phyloP scores from a whole-genome alignment of 495 filamentous ascomycete species.

The Bacidia gigantensis region DNA sequence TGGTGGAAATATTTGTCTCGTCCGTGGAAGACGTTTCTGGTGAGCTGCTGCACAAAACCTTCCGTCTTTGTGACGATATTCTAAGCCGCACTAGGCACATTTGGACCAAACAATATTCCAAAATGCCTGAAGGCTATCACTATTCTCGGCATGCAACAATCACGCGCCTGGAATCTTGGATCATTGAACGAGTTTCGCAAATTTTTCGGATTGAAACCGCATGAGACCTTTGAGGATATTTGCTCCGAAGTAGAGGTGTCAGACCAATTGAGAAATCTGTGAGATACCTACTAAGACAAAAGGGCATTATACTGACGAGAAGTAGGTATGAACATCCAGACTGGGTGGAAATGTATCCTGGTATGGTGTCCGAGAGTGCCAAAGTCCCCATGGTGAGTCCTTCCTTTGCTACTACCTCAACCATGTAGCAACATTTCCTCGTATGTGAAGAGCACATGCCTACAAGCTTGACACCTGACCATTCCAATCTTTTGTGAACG shows the following conservation, averaged over 20 bases:
- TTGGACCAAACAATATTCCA: conserved; percentile 47
- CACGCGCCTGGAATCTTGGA: conserved; percentile 44
- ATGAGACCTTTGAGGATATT: conserved; percentile 49
- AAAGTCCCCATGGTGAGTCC: conserved; percentile 38
- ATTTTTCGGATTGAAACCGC: conserved; percentile 43
- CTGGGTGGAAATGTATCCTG: conserved; percentile 50
- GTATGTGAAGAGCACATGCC: background rate
- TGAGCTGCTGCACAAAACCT: conserved; percentile 12
- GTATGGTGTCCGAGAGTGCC: conserved; percentile 41
- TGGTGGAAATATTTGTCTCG: conserved; percentile 44
- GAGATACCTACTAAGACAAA: conserved; percentile 16
- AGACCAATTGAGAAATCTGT: conserved; percentile 37
- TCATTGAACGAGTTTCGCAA: conserved; percentile 51
- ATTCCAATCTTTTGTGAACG: conserved; percentile 5
- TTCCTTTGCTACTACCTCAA: background rate
- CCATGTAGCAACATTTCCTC: too few species aligned
- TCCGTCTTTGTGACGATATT: background rate
- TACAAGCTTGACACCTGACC: background rate
- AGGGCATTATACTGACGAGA: background rate
- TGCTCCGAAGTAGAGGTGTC: conserved; percentile 46
- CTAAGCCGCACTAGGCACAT: conserved; percentile 27
- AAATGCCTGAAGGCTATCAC: conserved; percentile 43
- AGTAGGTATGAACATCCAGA: conserved; percentile 37
- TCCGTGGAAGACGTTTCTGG: conserved; percentile 48
- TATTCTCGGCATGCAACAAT: conserved; percentile 43